Conservation (phyloP, 1,139 yeast species). For the Pneumocystis murina region DNA sequence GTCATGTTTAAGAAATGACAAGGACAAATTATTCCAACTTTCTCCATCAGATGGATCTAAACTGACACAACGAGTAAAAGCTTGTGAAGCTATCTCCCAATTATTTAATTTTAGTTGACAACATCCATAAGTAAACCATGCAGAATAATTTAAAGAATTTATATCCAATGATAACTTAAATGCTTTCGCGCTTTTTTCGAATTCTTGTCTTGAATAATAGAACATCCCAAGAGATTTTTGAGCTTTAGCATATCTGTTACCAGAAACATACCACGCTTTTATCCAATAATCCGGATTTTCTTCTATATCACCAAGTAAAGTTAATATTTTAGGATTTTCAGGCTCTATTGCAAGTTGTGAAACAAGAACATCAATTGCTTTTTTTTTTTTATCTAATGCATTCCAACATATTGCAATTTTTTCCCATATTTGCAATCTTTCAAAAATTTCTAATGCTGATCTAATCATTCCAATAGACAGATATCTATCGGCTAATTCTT, state of each 20-base stretch:
- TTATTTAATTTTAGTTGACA: constrained; percentile 63
- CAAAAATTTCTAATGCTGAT: constrained; percentile 82
- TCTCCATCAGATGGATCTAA: constrained; percentile 68
- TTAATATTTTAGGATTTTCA: constrained; percentile 67
- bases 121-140: constrained; percentile 91
- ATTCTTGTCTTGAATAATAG: constrained; percentile 41
- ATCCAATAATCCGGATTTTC: constrained; percentile 67
- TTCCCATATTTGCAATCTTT: constrained; percentile 56
- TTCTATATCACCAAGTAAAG: constrained; percentile 74
- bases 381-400: constrained; percentile 58
- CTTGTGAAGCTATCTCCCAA: constrained; percentile 74
- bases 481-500: constrained; percentile 69
- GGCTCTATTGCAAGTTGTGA: constrained; percentile 38
- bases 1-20: constrained; percentile 51
- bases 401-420: constrained; percentile 89
- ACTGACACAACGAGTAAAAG: constrained; percentile 81
- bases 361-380: constrained; percentile 47
- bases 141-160: constrained; percentile 64
- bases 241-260: constrained; percentile 66
- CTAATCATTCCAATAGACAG: constrained; percentile 73
- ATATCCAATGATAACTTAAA: constrained; percentile 59
- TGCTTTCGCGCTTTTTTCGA: constrained; percentile 45
- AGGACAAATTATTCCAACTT: constrained; percentile 91
- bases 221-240: constrained; percentile 68
- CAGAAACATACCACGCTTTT: constrained; percentile 60